Evolutionary conservation across 192 early-diverging fungal genomes (phyloP), one percentile per base, ranked within the genome.

Genomic region (Backusella morwellensis): DNA sequence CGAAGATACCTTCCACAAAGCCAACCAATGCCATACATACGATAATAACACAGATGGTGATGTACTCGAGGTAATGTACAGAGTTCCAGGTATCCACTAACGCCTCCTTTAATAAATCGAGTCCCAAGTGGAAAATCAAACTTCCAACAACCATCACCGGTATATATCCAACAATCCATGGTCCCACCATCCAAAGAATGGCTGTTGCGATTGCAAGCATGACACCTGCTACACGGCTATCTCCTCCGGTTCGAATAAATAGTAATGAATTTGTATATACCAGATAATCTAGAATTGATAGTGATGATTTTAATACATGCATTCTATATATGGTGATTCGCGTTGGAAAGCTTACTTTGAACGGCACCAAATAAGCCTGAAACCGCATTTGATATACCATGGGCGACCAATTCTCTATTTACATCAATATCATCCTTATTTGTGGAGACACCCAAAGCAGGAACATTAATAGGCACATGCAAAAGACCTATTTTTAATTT

Each of bases 401-500:
- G 98, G 14, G 93, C 95, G 14, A 96, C 87, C 11, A 99, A 87
- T 84, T 99, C 98, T 34, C 92, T 86, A 86, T 97, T 96, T 59
- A 93, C 91, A 83, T 98, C 93, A n/a, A 98, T 90, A 75, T 92
- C 86, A 79, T 95, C 93, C 52, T 90, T 88, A 29, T 93, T 89
- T 5, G 96, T 96, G 3, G 97, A 98, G 7, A 98, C 96, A 1
- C 95, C 94, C 67, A 97, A 85, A 14, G 96, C 96, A 6, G 96
- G 97, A 0, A 98, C 92, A 78, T 98, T 99, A 78, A 99, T 98
- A 4, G 98, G 97, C 6, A 99, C 98, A 82, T 99, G 97, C 32
- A 99, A 83, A 67, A 99, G 91, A 67, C 95, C 84, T 85, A 44
- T 72, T 29, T 72, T 21, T 67, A 69, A 29, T 29, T 35, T 35